Percentiles rank a stretch among this genome's conserved stretches.
phyloP scores from a whole-genome alignment of 495 filamentous ascomycete genomes.

The Neurospora sp. region DNA sequence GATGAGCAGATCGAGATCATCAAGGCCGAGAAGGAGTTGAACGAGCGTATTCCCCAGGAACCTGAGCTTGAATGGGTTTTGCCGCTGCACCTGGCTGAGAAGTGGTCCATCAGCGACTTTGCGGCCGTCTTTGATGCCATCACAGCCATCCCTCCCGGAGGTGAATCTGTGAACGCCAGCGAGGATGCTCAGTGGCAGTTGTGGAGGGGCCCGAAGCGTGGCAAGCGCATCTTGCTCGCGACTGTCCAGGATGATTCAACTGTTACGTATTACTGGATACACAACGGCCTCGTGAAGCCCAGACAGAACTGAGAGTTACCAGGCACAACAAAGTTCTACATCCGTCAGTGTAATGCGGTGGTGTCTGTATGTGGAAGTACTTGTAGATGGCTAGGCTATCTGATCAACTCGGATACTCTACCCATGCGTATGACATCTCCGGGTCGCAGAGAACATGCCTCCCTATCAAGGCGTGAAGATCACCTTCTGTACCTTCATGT shows the following conservation, averaged over 20 bases:
- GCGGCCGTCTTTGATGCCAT: constrained; percentile 74
- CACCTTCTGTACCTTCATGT: constrained; percentile 88
- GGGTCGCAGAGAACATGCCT: neutral
- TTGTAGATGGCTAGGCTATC: neutral
- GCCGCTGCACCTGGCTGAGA: constrained; percentile 71
- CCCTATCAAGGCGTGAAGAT: constrained; percentile 37
- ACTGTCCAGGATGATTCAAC: constrained; percentile 85
- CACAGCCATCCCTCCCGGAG: constrained; percentile 33
- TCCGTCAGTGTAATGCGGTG: neutral
- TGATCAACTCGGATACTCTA: neutral
- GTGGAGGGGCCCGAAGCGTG: constrained; percentile 34
- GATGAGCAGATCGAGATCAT: constrained; percentile 81
- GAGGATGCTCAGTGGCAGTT: constrained; percentile 20
- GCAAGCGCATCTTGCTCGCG: constrained; percentile 70
- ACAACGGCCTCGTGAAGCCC: constrained; percentile 93
- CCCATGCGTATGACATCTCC: neutral
- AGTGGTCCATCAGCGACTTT: constrained; percentile 68
- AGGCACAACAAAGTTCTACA: neutral
- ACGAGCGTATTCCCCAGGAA: constrained; percentile 30
- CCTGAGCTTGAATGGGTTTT: constrained; percentile 75
- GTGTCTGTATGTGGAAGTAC: neutral
- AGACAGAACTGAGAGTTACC: constrained; percentile 62
- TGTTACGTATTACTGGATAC: constrained; percentile 87
- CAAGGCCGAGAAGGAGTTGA: constrained; percentile 37
- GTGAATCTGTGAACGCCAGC: constrained; percentile 8